Evolutionary conservation across 352 stramenopile species (phyloP).

Genomic region (Lagenidium sp.): DNA sequence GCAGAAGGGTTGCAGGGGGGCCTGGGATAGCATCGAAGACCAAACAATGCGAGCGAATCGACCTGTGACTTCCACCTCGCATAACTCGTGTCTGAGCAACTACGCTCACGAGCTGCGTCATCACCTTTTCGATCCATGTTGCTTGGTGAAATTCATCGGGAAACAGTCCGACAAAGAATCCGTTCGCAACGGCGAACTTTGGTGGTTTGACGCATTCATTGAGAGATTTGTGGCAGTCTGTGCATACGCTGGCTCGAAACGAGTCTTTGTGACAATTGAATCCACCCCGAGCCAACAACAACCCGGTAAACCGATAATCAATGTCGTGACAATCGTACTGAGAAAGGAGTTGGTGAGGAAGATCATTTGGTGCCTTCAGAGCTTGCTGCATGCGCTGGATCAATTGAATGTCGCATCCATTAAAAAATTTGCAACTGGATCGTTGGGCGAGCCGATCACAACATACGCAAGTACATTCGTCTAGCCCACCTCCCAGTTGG

Average conservation of each 20-base stretch:
- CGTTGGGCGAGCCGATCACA: not conserved
- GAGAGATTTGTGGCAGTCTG: no score
- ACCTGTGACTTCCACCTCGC: not conserved
- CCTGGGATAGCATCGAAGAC: not conserved
- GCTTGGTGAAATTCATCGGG: not conserved
- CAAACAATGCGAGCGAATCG: not conserved
- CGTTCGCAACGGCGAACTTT: slow-evolving; percentile 17
- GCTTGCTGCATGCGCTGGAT: not conserved
- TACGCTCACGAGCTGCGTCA: not conserved
- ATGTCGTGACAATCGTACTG: not conserved
- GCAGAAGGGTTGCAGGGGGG: not conserved
- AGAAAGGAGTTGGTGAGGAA: not conserved
- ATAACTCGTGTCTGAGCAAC: slow-evolving; percentile 14
- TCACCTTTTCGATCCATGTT: slow-evolving; percentile 8
- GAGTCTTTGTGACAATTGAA: no score
- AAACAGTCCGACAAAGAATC: slow-evolving; percentile 12
- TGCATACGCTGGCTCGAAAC: no score
- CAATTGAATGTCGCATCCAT: not conserved
- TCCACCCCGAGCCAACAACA: not conserved
- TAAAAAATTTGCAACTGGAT: not conserved
- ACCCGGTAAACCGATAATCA: not conserved
- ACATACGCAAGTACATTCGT: not conserved
- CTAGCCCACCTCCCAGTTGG: not conserved
- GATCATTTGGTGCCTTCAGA: not conserved
- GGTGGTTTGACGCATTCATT: slow-evolving; percentile 1